Conservation (phyloP, 2,329 filamentous ascomycete species). For the Paraphaeosphaeria sporulosa region DNA sequence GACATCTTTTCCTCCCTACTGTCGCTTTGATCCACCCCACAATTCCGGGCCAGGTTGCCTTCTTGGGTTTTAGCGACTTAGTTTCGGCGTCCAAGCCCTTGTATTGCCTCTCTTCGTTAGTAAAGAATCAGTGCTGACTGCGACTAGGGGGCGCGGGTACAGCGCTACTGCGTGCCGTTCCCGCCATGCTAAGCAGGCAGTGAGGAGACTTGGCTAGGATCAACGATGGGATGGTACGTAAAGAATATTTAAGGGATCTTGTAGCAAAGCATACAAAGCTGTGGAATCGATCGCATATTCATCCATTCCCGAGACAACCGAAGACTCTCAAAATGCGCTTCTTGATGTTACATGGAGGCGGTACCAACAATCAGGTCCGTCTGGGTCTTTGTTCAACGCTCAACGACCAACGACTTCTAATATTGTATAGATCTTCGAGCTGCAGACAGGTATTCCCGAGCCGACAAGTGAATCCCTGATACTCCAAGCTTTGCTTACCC, state of each 20-base stretch:
- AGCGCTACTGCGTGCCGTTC: no score
- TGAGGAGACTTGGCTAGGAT: no score
- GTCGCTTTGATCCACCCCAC: no score
- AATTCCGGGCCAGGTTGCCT: no score
- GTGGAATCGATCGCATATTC: no score
- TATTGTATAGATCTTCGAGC: not conserved
- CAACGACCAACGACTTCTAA: not conserved
- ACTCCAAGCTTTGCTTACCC: not conserved
- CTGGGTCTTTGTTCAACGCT: not conserved
- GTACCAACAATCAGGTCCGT: constrained; percentile 1
- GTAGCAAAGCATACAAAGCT: no score
- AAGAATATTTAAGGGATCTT: no score
- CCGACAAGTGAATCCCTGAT: not conserved
- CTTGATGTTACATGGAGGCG: constrained; percentile 1
- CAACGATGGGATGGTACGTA: no score
- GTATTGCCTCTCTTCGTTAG: not conserved
- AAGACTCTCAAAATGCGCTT: not conserved
- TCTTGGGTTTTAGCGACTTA: no score
- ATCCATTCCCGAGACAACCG: not conserved
- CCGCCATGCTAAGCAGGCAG: no score
- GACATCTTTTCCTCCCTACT: no score
- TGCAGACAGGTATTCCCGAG: not conserved
- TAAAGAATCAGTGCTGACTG: not conserved
- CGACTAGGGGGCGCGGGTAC: not conserved
- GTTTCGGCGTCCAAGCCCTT: not conserved